Base-by-base conservation (phyloP, 208 protist genomes). In the Acanthamoeba sp. region DNA sequence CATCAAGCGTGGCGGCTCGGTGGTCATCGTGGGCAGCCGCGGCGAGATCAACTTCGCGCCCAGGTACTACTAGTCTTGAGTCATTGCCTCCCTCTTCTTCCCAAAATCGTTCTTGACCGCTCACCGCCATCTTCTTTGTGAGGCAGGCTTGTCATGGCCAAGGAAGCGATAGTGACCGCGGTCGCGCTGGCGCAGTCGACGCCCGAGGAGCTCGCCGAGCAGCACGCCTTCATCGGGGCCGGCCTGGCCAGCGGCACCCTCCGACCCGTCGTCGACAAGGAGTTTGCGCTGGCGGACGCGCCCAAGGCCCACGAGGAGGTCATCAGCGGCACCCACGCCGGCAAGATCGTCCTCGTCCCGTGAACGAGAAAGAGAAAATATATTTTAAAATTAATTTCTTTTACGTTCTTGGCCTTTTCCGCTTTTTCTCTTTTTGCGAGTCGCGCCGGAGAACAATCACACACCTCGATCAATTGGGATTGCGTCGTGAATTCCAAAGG, bases 1-100 rank as follows among this genome's bases (percentile, higher is more conserved):
- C 18, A 80, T 93, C 55, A 93, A 93, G 48, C 88, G 66, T 12
- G 34, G 59, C 18, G 64, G 88, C 55, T 76, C 64, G 1, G 34
- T 93, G 34, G 88, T 93, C 32, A 59, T 93, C 38, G 57, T 90
- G 5, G 88, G 88, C n/a, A 93, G 66, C 88, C 36, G 88, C 50
- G 88, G 88, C 57, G 64, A 93, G 62, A 93, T 93, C 88, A 78
- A 50, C n/a, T 42, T 93, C 36, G 40, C 57, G 6, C 62, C 88
- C 62, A 93, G 88, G 84, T 90, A 20, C n/a, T 14, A 40, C n/a
- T n/a, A n/a, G n/a, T n/a, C n/a, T n/a, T n/a, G n/a, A n/a, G n/a
- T n/a, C n/a, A n/a, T n/a, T n/a, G n/a, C n/a, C n/a, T 9, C 29
- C 36, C 6, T 36, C 64, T 36, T 71, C 32, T 55, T 55, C 48